A percentile compares a stretch with the other conserved stretches of the same genome.
Evolutionary conservation across 2,329 filamentous ascomycete genomes (phyloP).

Genomic region (Talaromyces sp.): DNA sequence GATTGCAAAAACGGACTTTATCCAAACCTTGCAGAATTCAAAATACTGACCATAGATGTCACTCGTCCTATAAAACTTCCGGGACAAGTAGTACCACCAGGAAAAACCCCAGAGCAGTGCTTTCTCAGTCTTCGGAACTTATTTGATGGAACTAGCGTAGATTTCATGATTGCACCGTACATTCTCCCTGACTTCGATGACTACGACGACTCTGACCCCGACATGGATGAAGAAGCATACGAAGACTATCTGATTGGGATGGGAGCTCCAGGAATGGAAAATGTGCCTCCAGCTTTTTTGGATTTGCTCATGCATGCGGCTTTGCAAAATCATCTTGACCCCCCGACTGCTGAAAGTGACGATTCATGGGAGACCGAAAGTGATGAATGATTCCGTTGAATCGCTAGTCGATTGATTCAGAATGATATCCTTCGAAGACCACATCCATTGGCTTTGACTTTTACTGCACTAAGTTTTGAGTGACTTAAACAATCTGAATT

Average conservation of each 20-base stretch:
- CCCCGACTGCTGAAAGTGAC: not conserved
- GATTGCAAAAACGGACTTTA: slow-evolving; percentile 17
- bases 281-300: not conserved
- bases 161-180: not conserved
- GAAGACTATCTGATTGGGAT: not conserved
- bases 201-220: not conserved
- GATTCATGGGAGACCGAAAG: not conserved
- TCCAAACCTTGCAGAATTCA: slow-evolving; percentile 14
- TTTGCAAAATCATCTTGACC: not conserved
- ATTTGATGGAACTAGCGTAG: slow-evolving; percentile 14
- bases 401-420: too few species aligned
- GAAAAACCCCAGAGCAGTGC: slow-evolving; percentile 16
- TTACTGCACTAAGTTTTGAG: too few species aligned
- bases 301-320: not conserved
- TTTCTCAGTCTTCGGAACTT: slow-evolving; percentile 12
- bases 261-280: not conserved
- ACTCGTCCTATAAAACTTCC: slow-evolving; percentile 14
- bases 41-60: slow-evolving; percentile 16
- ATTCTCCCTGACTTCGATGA: not conserved
- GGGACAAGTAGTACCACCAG: slow-evolving; percentile 13
- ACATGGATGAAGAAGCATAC: not conserved
- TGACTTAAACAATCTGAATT: too few species aligned
- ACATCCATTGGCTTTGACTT: too few species aligned
- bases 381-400: not conserved
- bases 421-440: too few species aligned